phyloP scores from a whole-genome alignment of 495 filamentous ascomycete genomes.

The Daldinia grandis region DNA sequence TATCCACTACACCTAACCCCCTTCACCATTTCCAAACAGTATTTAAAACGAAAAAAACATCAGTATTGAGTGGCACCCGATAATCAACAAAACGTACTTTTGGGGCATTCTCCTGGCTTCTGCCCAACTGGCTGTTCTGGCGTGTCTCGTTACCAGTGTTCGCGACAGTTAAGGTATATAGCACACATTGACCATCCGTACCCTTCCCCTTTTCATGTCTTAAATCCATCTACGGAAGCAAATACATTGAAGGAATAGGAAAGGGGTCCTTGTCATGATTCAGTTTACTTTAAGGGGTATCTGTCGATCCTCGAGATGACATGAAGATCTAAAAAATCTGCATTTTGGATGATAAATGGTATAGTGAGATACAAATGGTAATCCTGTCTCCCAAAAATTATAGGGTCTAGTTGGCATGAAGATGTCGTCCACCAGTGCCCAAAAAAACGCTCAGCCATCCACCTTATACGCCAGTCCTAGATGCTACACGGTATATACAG shows the following conservation, averaged over 20 bases:
- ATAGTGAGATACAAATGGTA: not conserved
- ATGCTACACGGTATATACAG: conserved; percentile 38
- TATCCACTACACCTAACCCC: not conserved
- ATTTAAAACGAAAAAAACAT: not conserved
- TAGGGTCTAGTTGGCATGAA: not conserved
- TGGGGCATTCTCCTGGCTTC: not conserved
- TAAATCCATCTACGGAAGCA: no score
- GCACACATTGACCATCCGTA: not conserved
- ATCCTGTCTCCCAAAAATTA: not conserved
- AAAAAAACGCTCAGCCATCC: conserved; percentile 4
- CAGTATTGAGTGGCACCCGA: not conserved
- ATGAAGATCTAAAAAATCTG: not conserved
- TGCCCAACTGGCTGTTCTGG: not conserved
- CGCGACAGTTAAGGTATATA: not conserved
- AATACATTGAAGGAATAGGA: not conserved
- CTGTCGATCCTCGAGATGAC: not conserved
- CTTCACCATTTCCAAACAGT: not conserved
- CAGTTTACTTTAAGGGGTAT: not conserved
- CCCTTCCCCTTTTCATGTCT: no score
- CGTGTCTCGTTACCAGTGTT: not conserved
- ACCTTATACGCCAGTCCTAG: conserved; percentile 22
- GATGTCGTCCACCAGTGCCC: not conserved
- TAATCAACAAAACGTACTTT: not conserved
- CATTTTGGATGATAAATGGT: not conserved
- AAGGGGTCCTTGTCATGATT: not conserved